These are phyloP conservation scores for Malus hybrid DNA, from an alignment of 331 rosid genomes.

Conservation along the genomic window DNA sequence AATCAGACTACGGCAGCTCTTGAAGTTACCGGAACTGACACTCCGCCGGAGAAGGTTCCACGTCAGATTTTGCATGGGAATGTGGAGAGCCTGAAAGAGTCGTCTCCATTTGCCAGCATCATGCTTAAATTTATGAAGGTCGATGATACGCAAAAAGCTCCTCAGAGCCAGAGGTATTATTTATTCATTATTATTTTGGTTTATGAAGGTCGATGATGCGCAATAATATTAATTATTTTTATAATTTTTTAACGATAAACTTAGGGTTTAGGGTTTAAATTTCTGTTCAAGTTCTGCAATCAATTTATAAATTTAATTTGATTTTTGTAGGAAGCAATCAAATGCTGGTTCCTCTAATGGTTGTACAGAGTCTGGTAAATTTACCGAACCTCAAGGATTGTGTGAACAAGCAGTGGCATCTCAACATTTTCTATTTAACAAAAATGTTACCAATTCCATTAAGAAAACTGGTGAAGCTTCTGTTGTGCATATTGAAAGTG, in stretches of 20 bases:
- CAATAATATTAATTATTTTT: background rate
- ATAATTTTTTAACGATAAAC: background rate
- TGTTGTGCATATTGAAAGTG: slow-evolving; percentile 21
- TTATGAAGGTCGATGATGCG: no score
- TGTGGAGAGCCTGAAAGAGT: slow-evolving; percentile 23
- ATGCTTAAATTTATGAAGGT: slow-evolving; percentile 75
- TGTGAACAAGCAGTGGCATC: slow-evolving; percentile 23
- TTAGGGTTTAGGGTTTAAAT: background rate
- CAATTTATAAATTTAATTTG: background rate
- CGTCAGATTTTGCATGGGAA: slow-evolving; percentile 50
- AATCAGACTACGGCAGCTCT: slow-evolving; percentile 13
- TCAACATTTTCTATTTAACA: slow-evolving; percentile 15
- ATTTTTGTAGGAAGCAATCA: slow-evolving; percentile 38
- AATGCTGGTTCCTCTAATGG: slow-evolving; percentile 17
- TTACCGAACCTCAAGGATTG: slow-evolving; percentile 17
- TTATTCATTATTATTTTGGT: background rate
- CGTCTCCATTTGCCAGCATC: slow-evolving; percentile 60
- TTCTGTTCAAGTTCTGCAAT: background rate
- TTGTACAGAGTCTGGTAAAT: slow-evolving; percentile 16
- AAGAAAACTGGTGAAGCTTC: slow-evolving; percentile 21
- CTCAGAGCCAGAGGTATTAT: slow-evolving; percentile 42
- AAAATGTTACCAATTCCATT: slow-evolving; percentile 14
- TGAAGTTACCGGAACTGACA: slow-evolving; percentile 77
- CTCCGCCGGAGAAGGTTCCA: slow-evolving; percentile 95
- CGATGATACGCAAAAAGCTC: slow-evolving; percentile 32